Evolutionary conservation across 164 flowering plant genomes (phyloP).

Genomic region (Warburgia ugandensis): DNA sequence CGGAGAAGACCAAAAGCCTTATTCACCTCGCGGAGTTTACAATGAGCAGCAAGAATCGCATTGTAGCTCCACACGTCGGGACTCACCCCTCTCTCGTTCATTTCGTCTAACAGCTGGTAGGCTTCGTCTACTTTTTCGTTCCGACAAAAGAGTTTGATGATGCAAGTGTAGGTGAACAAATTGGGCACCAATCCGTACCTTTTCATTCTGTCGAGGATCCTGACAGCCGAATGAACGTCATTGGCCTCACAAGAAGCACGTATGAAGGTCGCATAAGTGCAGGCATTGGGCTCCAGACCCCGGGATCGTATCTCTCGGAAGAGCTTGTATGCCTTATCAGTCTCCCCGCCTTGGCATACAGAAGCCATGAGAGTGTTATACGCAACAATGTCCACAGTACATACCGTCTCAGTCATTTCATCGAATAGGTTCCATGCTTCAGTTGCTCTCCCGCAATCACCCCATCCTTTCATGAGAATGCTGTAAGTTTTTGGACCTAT

Average conservation of each 20-base stretch:
- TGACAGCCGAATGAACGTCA: slow-evolving; percentile 56
- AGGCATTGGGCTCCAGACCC: slow-evolving; percentile 63
- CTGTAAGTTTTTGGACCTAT: slow-evolving; percentile 50
- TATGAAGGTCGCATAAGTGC: slow-evolving; percentile 59
- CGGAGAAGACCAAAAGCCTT: slow-evolving; percentile 46
- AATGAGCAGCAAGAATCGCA: slow-evolving; percentile 63
- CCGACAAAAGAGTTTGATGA: slow-evolving; percentile 60
- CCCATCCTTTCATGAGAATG: slow-evolving; percentile 78
- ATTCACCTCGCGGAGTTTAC: slow-evolving; percentile 69
- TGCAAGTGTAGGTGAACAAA: slow-evolving; percentile 58
- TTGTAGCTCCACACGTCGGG: slow-evolving; percentile 84
- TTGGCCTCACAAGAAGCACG: slow-evolving; percentile 51
- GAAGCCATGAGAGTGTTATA: slow-evolving; percentile 58
- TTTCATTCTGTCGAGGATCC: slow-evolving; percentile 69
- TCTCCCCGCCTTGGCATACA: slow-evolving; percentile 55
- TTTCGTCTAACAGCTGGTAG: slow-evolving; percentile 60
- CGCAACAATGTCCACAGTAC: slow-evolving; percentile 45
- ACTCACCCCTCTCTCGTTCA: slow-evolving; percentile 46
- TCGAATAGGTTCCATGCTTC: slow-evolving; percentile 55
- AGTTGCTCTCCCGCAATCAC: slow-evolving; percentile 34
- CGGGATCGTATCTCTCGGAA: slow-evolving; percentile 44
- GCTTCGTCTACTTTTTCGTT: slow-evolving; percentile 62
- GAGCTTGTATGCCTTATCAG: slow-evolving; percentile 53
- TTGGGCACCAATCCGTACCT: slow-evolving; percentile 56
- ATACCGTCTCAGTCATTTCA: slow-evolving; percentile 62